Base-by-base conservation (phyloP, 495 filamentous ascomycete species). In the Aspergillus ostianus region DNA sequence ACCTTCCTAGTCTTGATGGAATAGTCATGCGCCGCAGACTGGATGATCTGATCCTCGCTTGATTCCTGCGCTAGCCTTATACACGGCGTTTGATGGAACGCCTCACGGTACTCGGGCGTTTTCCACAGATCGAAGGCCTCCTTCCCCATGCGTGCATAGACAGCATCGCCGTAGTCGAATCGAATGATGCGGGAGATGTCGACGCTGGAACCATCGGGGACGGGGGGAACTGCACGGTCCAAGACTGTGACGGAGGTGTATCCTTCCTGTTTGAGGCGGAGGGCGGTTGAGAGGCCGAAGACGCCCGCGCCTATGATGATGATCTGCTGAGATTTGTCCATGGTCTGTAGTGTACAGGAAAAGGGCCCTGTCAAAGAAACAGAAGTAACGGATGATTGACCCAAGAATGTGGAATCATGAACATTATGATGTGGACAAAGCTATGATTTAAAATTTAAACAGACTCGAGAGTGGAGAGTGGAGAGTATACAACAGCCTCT, bases 131-230 rank as follows among this genome's bases (percentile, higher is more conserved):
- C 68, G 52, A 85, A 87, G 2, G 90, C 90, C 19, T 84, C 75
- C 17, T 82, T 75, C 6, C 79, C 86, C 45, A 96, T 84, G 4
- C 72, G 65, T 10, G 86, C 79, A 66, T 93, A 93, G 5, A 81
- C 75, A 0, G 79, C 70, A 67, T 91, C 85, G 5, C 82, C 78
- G 66, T 93, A 93, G 74, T 93, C 90, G 52, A 88, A 75, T 27
- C 90, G 80, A 59, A 93, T 81, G 45, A 90, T 82, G 45, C 87
- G 83, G 9, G 87, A 89, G n/a, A 82, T 83, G 70, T 90, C 88
- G 63, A 85, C 79, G 60, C 81, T 85, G 21, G 84, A 78, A 29
- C 82, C 82, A 59, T 90, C 82, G 23, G 80, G 80, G 8, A 89
- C 87, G 0, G 84, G 76, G 63, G 73, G 59, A 20, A 81, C 73